A percentile compares a stretch with the other conserved stretches of the same genome.
Conservation (phyloP, 108 stramenopile genomes). For the Stephanodiscus minutulus region DNA sequence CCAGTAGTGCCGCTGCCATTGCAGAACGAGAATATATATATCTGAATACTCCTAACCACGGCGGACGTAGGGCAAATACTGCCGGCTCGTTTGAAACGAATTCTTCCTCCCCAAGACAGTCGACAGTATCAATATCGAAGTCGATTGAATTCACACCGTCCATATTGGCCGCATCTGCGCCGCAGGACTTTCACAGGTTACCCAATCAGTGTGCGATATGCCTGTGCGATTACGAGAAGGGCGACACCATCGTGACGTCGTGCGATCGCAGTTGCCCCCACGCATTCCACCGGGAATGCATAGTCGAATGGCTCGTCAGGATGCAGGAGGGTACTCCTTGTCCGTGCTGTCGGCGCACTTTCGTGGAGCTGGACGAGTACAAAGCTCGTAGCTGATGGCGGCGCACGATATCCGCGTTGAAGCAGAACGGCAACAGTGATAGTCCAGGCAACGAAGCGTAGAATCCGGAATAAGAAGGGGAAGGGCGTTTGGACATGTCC, state of each 20-base stretch:
- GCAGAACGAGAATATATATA: constrained; percentile 3
- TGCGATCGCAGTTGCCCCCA: constrained; percentile 57
- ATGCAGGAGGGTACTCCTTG: constrained; percentile 68
- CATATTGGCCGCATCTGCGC: not conserved
- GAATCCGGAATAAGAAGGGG: not conserved
- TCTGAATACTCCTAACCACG: constrained; percentile 2
- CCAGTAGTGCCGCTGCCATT: too few species aligned
- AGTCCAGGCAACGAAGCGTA: not conserved
- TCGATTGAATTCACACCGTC: not conserved
- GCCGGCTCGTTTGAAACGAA: not conserved
- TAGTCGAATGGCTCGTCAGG: constrained; percentile 69
- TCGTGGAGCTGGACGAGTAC: constrained; percentile 53
- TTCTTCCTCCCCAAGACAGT: not conserved
- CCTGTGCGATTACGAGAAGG: constrained; percentile 60
- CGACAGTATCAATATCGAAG: not conserved
- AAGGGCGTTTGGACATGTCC: not conserved
- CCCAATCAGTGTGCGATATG: constrained; percentile 80
- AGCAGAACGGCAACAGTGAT: not conserved
- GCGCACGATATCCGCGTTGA: constrained; percentile 1
- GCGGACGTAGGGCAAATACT: constrained; percentile 8
- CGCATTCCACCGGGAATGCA: constrained; percentile 78
- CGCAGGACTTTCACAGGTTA: constrained; percentile 28
- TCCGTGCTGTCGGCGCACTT: constrained; percentile 71
- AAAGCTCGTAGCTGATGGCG: not conserved
- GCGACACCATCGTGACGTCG: constrained; percentile 60